Evolutionary conservation across 805 yeast species (phyloP).

Genomic region (Suhomyces canberraensis): DNA sequence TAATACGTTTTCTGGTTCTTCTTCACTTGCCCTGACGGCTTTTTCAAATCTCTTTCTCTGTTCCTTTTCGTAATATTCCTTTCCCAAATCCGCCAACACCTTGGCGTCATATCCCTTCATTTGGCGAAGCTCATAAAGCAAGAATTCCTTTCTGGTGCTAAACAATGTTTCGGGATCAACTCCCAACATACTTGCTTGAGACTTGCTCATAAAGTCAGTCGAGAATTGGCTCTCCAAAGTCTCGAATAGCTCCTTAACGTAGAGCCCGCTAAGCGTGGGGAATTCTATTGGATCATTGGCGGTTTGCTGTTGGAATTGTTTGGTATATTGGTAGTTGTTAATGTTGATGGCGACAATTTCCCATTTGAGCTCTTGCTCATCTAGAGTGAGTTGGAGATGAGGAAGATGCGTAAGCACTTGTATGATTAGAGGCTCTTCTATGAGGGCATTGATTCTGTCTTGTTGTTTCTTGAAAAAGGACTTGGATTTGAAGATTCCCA

Average conservation of each 20-base stretch:
- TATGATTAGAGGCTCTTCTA: conserved; percentile 28
- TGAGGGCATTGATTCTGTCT: conserved; percentile 16
- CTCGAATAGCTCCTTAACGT: conserved; percentile 19
- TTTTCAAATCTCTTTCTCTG: conserved; percentile 5
- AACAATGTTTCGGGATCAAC: background rate
- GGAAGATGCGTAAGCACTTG: conserved; percentile 28
- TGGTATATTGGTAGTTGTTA: conserved; percentile 17
- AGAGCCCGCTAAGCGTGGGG: conserved; percentile 26
- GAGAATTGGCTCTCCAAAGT: conserved; percentile 15
- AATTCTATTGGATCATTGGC: conserved; percentile 10
- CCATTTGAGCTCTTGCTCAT: conserved; percentile 28
- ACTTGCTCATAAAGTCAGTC: background rate
- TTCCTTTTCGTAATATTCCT: conserved; percentile 17
- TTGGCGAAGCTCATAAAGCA: conserved; percentile 22
- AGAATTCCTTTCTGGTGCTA: conserved; percentile 5
- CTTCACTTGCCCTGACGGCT: conserved; percentile 5
- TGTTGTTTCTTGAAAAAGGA: conserved; percentile 29
- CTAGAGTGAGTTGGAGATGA: conserved; percentile 25
- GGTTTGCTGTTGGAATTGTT: conserved; percentile 10
- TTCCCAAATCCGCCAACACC: conserved; percentile 18
- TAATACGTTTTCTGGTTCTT: conserved; percentile 8
- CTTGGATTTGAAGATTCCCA: conserved; percentile 2
- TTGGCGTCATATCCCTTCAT: conserved; percentile 21
- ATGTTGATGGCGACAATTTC: conserved; percentile 34
- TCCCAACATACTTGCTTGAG: background rate